These are phyloP conservation scores for Scedosporium boydii DNA, from an alignment of 2,329 filamentous ascomycete genomes.

Conservation along the genomic window DNA sequence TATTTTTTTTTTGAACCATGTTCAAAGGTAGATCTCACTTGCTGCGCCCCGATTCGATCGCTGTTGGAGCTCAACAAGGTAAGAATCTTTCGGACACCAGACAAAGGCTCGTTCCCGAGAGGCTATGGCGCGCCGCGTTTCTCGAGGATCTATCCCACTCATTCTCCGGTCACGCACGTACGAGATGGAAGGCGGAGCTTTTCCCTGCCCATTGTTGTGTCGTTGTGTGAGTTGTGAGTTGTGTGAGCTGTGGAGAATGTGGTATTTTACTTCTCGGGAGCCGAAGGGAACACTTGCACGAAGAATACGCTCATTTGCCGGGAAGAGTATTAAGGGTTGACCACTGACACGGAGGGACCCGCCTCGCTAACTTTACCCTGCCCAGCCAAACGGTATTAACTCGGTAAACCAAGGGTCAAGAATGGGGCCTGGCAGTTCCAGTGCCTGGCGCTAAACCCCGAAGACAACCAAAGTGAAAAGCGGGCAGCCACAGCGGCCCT, in stretches of 20 bases:
- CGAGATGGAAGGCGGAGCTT: neutral
- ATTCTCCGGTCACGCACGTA: no score
- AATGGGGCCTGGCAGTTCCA: neutral
- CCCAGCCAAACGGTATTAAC: neutral
- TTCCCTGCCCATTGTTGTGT: neutral
- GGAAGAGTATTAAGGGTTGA: no score
- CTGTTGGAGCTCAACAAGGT: neutral
- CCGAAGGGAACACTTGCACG: neutral
- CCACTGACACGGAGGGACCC: neutral
- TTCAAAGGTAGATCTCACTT: neutral
- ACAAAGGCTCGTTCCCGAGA: neutral
- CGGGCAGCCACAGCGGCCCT: neutral
- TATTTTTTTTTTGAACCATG: neutral
- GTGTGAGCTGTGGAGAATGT: neutral
- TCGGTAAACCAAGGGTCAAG: neutral
- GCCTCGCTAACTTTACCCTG: neutral
- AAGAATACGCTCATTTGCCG: neutral
- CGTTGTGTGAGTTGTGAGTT: neutral
- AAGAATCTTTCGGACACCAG: neutral
- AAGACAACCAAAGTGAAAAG: neutral
- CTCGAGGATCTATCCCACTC: no score
- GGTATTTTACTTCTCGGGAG: neutral
- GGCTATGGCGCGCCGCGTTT: neutral
- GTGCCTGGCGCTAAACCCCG: neutral
- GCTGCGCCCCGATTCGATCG: slow-evolving; percentile 5